Base-by-base conservation (phyloP, 352 stramenopile species). In the Phytophthora lateralis region DNA sequence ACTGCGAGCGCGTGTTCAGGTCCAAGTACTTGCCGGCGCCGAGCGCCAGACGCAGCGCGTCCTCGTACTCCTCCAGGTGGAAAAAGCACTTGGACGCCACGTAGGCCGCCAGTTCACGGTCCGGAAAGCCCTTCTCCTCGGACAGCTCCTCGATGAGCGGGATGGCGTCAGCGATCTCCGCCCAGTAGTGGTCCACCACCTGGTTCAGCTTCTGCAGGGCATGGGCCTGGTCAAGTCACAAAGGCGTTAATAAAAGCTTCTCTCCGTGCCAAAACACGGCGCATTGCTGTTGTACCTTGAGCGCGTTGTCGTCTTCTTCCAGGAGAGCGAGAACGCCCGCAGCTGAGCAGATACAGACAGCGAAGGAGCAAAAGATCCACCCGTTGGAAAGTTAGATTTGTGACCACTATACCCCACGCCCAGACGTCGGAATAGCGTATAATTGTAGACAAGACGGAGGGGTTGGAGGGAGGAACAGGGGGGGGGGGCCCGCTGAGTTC, bases 1-100 rank as follows among this genome's bases (percentile, higher is more conserved):
- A 99, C 64, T 98, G 92, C 26, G 82, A 97, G 62, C 91, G 95
- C 52, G 62, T 68, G 38, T 90, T 92, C 27, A 98, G 82, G 67
- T 99, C 90, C 73, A 99, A 99, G 74, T 98, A 97, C 47, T 91
- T 84, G 18, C 97, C 97, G 11, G 96, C 93, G 12, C 95, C 93
- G 6, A 99, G 85, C 24, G 97, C 97, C 26, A 99, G 77, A 26
- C 96, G 88, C 49, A 98, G 75, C 21, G 95, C 91, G 63, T 98
- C 91, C 60, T 95, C 84, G 46, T 99, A 99, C 77, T 99, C 97
- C 65, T 99, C 96, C 38, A 99, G 74, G 72, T 99, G 97, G 71
- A 99, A 99, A 61, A 99, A 99, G 60, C 97, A 97, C 78, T 91
- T 96, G 67, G 92, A 98, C 15, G 94, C 93, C 38, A 98, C 85